Evolutionary conservation across 2,329 filamentous ascomycete genomes (phyloP), one percentile per base, ranked within the genome.

Genomic region (Ilyonectria robusta): DNA sequence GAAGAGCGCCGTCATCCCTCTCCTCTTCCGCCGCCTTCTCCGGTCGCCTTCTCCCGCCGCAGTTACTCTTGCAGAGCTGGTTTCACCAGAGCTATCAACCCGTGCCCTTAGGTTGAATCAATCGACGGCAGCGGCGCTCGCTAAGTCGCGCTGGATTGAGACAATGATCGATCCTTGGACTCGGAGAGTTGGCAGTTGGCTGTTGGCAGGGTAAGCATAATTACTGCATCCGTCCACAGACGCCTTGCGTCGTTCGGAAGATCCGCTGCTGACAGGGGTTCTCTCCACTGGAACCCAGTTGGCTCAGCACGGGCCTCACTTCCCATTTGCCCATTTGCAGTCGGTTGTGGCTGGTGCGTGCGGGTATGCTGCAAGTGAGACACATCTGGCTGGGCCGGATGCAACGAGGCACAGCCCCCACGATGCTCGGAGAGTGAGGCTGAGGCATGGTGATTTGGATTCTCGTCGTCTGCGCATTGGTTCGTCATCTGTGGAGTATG

Each of bases 251-350:
- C 40, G 40, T 50, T 33, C 51, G 51, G 56, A 60, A 59, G 61
- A 40, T 44, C 50, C 62, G 33, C 44, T 55, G 48, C 44, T 33
- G 44, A 60, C 62, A 65, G 62, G 62, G 62, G 62, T 56, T 56
- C 62, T 42, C 50, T 59, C 62, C 57, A 51, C 50, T 46, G 17
- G 17, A 47, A 19, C 29, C 50, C 54, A 58, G 50, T 40, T 31
- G n/a, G 31, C 5, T 10, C 50, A 21, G 31, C 50, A 53, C 50
- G 29, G 31, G n/a, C 50, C 31, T 21, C 50, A 10, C 31, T n/a
- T 35, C 29, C 15, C 17, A 19, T 19, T 31, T 21, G 10, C 17
- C 13, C 48, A 56, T 37, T 42, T 15, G 40, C 40, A 21, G 21
- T 21, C 51, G 23, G 23, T 15, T 62, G 59, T 62, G 59, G 59